Conservation (phyloP, 768 basidiomycete genomes). For the Boletales sp. region DNA sequence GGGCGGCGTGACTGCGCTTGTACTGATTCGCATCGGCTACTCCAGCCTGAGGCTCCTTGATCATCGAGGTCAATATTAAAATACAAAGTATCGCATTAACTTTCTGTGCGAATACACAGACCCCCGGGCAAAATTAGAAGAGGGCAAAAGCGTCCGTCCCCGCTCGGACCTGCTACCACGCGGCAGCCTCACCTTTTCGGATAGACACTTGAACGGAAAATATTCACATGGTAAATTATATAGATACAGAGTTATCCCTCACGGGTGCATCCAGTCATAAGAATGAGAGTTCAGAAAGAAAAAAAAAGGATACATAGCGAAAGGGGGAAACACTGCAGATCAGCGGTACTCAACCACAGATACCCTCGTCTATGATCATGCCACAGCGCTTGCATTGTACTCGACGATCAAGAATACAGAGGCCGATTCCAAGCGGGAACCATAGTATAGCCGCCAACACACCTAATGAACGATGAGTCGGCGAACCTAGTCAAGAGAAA, state of each 20-base stretch:
- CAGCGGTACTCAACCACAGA: conserved; percentile 22
- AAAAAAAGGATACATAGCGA: background rate
- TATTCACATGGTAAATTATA: background rate
- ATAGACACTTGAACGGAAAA: background rate
- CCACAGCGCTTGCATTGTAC: conserved; percentile 61
- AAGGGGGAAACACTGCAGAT: background rate
- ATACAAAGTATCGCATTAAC: too few species aligned
- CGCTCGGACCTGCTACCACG: too few species aligned
- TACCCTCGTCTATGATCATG: conserved; percentile 34
- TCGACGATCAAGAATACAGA: conserved; percentile 71
- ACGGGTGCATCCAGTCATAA: background rate
- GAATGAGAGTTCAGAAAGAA: background rate
- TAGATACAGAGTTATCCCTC: conserved; percentile 12
- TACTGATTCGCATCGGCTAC: too few species aligned
- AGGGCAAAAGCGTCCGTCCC: too few species aligned
- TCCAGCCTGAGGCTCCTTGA: too few species aligned
- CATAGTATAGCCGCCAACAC: conserved; percentile 79
- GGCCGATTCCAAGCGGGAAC: conserved; percentile 81
- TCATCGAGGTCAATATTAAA: too few species aligned
- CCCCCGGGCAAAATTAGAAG: too few species aligned
- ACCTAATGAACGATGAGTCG: conserved; percentile 38
- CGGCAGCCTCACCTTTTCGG: too few species aligned
- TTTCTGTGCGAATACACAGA: too few species aligned
- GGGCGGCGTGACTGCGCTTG: too few species aligned
- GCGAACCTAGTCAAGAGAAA: background rate